Percentiles rank a stretch among this genome's conserved stretches.
Conservation (phyloP, 371 early-diverging fungal species). For the Zopfochytrium polystomum region DNA sequence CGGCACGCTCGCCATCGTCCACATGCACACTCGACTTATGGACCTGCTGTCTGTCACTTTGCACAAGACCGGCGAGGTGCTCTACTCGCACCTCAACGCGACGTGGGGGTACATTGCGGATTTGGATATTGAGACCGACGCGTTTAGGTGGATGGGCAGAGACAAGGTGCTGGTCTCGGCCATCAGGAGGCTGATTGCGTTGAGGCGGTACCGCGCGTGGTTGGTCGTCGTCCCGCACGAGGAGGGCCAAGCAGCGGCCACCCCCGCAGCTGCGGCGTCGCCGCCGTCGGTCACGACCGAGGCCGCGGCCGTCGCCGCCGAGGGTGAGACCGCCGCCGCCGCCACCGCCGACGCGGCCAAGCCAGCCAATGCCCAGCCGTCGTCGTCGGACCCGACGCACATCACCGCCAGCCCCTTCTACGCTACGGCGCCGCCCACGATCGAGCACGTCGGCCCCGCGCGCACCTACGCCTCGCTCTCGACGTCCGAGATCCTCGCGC, state of each 20-base stretch:
- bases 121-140: slow-evolving; percentile 62
- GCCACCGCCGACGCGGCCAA: no score
- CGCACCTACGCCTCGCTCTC: slow-evolving; percentile 14
- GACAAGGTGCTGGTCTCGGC: slow-evolving; percentile 52
- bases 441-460: slow-evolving; percentile 24
- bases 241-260: slow-evolving; percentile 1
- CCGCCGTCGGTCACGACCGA: no score
- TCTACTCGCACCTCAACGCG: slow-evolving; percentile 45
- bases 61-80: slow-evolving; percentile 29
- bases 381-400: no score
- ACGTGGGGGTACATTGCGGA: slow-evolving; percentile 63
- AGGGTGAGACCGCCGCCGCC: no score
- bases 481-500: no score
- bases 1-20: slow-evolving; percentile 42
- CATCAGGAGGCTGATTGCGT: slow-evolving; percentile 47
- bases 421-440: background rate
- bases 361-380: no score
- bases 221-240: slow-evolving; percentile 53
- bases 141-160: slow-evolving; percentile 52
- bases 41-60: slow-evolving; percentile 35
- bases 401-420: background rate
- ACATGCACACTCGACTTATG: slow-evolving; percentile 36
- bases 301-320: no score
- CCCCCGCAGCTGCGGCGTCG: slow-evolving; percentile 5
- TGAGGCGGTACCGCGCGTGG: slow-evolving; percentile 53